Percentiles rank a stretch among this genome's conserved stretches.
These are phyloP conservation scores for Lepidium campestre DNA, from an alignment of 441 rosid genomes.

Conservation along the genomic window DNA sequence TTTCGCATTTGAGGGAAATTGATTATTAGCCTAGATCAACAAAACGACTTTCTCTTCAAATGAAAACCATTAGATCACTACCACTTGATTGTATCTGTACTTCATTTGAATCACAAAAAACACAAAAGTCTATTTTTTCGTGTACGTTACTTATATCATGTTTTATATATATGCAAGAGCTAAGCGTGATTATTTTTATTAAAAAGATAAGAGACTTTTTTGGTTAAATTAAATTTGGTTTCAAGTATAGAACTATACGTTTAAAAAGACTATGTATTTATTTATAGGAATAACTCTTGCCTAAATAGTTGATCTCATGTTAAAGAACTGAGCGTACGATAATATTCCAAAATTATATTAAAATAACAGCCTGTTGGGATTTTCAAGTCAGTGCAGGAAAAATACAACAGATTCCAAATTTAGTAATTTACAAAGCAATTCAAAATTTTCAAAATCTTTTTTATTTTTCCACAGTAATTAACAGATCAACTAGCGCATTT, in stretches of 20 bases:
- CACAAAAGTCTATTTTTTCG: not conserved
- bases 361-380: not conserved
- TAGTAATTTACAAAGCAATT: not conserved
- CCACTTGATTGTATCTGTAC: not conserved
- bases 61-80: too few species aligned
- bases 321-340: not conserved
- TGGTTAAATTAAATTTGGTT: not conserved
- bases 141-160: conserved; percentile 23
- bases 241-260: not conserved
- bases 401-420: too few species aligned
- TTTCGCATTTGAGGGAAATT: too few species aligned
- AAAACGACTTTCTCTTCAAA: too few species aligned
- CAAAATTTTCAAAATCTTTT: not conserved
- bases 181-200: not conserved
- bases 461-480: too few species aligned
- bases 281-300: not conserved
- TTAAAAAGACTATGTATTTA: not conserved
- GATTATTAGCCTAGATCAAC: too few species aligned
- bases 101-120: not conserved
- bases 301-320: not conserved
- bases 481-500: too few species aligned
- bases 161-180: not conserved
- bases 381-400: not conserved
- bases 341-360: not conserved
- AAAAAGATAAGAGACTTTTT: not conserved